phyloP scores from a whole-genome alignment of 202 grass and related monocot genomes.

The Hordeum pubiflorum region DNA sequence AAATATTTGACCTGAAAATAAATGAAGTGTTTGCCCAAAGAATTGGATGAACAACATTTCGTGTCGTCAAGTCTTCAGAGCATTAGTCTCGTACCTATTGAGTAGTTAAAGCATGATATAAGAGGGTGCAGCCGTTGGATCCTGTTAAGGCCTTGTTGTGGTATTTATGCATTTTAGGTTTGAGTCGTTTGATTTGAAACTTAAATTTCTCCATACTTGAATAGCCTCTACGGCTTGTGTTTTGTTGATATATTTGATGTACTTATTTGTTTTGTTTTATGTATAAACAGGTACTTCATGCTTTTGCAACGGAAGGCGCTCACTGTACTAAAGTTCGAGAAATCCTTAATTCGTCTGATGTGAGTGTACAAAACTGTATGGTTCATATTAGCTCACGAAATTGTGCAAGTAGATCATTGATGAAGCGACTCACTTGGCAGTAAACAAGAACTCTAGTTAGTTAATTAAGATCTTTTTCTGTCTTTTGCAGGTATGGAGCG shows the following conservation, averaged over 20 bases:
- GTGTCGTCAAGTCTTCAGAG: not conserved
- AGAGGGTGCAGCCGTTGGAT: not conserved
- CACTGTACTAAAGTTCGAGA: slow-evolving; percentile 94
- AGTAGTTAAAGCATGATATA: slow-evolving; percentile 1
- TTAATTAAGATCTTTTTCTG: not conserved
- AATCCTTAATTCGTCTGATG: slow-evolving; percentile 78
- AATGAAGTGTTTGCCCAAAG: not conserved
- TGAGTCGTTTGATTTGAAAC: not conserved
- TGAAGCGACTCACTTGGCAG: not conserved
- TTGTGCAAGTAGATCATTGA: not conserved
- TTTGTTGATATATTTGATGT: not conserved
- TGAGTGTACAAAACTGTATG: slow-evolving; percentile 36
- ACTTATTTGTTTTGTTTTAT: not conserved
- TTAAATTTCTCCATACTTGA: slow-evolving; percentile 8
- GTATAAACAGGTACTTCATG: slow-evolving; percentile 74
- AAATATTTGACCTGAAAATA: slow-evolving; percentile 13
- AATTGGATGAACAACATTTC: not conserved
- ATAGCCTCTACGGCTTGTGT: not conserved
- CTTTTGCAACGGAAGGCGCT: slow-evolving; percentile 95
- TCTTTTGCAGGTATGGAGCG: slow-evolving; percentile 69
- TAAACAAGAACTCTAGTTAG: not conserved
- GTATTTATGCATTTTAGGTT: not conserved
- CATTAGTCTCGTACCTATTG: not conserved
- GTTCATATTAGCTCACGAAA: slow-evolving; percentile 1
- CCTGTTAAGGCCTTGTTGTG: not conserved